These are phyloP conservation scores for Plantago major DNA, from an alignment of 257 asterid species.

Conservation along the genomic window DNA sequence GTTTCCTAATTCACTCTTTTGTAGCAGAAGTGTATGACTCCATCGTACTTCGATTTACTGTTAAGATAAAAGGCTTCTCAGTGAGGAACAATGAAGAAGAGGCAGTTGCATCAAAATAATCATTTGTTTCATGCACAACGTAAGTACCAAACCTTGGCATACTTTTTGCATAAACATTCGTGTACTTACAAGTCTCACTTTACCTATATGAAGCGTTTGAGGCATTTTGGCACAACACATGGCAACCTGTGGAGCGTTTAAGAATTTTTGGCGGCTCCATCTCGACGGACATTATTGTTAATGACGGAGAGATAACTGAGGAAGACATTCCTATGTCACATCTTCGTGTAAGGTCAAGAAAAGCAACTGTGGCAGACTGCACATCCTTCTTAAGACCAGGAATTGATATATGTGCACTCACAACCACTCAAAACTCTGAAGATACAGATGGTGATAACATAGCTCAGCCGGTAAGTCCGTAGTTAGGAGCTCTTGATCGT, in stretches of 20 bases:
- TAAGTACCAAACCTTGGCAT: conserved; percentile 30
- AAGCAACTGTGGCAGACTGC: conserved; percentile 64
- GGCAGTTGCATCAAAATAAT: conserved; percentile 42
- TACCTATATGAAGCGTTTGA: conserved; percentile 69
- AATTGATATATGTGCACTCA: conserved; percentile 61
- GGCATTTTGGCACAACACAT: conserved; percentile 60
- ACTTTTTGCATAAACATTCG: not conserved
- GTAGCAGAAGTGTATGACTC: conserved; percentile 15
- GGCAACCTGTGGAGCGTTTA: conserved; percentile 73
- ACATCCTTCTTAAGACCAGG: conserved; percentile 76
- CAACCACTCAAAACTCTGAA: conserved; percentile 29
- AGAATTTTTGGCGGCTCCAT: conserved; percentile 46
- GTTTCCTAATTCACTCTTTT: not conserved
- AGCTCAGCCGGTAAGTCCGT: conserved; percentile 45
- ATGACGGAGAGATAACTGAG: conserved; percentile 44
- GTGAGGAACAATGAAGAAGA: conserved; percentile 57
- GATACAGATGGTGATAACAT: conserved; percentile 33
- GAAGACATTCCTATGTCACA: conserved; percentile 51
- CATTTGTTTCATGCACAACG: conserved; percentile 64
- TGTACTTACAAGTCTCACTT: not conserved
- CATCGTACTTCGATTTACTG: not conserved
- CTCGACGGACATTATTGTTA: conserved; percentile 31
- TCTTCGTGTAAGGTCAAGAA: conserved; percentile 80
- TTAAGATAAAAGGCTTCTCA: not conserved
- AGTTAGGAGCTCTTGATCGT: conserved; percentile 3